These are phyloP conservation scores for Beverwykella pulmonaria DNA, from an alignment of 495 filamentous ascomycete species.

Conservation along the genomic window DNA sequence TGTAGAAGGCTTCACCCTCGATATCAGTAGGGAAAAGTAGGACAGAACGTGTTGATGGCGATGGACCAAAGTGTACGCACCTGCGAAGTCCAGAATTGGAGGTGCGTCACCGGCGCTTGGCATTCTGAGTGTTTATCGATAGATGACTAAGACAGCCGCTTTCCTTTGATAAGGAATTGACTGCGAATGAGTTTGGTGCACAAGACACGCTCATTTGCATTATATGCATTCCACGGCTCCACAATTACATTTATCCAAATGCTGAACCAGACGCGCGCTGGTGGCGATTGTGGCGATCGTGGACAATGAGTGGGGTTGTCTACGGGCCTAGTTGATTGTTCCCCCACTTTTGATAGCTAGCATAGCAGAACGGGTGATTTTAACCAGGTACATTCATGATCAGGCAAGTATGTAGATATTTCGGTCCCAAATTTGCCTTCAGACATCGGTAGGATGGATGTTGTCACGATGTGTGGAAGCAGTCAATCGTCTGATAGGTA, in stretches of 20 bases:
- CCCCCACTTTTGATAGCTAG: background rate
- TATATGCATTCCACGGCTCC: background rate
- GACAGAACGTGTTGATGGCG: too few species aligned
- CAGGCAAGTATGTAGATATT: too few species aligned
- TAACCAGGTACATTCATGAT: too few species aligned
- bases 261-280: background rate
- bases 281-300: background rate
- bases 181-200: background rate
- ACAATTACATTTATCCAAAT: background rate
- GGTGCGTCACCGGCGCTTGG: slow-evolving; percentile 6
- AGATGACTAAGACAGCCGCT: background rate
- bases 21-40: background rate
- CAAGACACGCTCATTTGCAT: background rate
- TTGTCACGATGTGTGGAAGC: too few species aligned
- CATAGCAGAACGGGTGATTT: too few species aligned
- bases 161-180: background rate
- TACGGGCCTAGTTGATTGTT: background rate
- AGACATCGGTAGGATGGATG: too few species aligned
- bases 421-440: too few species aligned
- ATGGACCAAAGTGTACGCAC: slow-evolving; percentile 3
- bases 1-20: slow-evolving; percentile 22
- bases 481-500: too few species aligned
- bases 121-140: slow-evolving; percentile 10
- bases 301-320: background rate
- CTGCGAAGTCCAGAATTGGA: slow-evolving; percentile 27